Base-by-base conservation (phyloP, 1,284 basidiomycete species). In the Exobasidium rhododendri region DNA sequence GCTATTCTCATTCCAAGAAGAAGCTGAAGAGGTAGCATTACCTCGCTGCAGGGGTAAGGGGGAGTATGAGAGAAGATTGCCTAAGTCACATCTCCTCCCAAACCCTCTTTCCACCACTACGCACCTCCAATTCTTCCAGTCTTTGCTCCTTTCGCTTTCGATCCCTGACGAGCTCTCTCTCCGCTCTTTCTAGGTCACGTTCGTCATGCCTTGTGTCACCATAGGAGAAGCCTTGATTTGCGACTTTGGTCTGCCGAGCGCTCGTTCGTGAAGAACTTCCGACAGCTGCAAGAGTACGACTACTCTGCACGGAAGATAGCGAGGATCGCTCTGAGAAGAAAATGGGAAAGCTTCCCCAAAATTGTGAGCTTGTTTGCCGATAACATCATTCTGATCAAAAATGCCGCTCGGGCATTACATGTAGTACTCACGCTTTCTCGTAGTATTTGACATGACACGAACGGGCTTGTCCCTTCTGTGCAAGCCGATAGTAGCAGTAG, bases 101-200 rank as follows among this genome's bases (percentile, higher is more conserved):
- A n/a, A 30, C 43, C 55, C 7, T 3, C 17, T n/a, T n/a, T n/a
- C n/a, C n/a, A n/a, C n/a, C n/a, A n/a, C n/a, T 4, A 61, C 59
- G 56, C 56, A 61, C 59, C 55, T 61, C 59, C 22, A 61, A 46
- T 54, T 61, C 59, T 17, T 61, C 55, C 17, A 61, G 30, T 44
- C 59, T 61, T 31, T 51, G 55, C 29, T 43, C 59, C 54, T 45
- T 51, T 28, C 32, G 20, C 56, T 35, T 24, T 35, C 59, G 17
- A 20, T n/a, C 44, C 35, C 28, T 44, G 59, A n/a, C 59, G 2
- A 57, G 17, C 32, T 62, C 50, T 20, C 45, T 59, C 24, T 60
- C 57, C 50, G 49, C 32, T 61, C 28, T 11, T 59, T 59, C 49
- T 17, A 20, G n/a, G 20, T 35, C 31, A 5, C n/a, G 29, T 29